These are phyloP conservation scores for Trichoderma brevicompactum DNA, from an alignment of 2,329 filamentous ascomycete species.

Conservation along the genomic window DNA sequence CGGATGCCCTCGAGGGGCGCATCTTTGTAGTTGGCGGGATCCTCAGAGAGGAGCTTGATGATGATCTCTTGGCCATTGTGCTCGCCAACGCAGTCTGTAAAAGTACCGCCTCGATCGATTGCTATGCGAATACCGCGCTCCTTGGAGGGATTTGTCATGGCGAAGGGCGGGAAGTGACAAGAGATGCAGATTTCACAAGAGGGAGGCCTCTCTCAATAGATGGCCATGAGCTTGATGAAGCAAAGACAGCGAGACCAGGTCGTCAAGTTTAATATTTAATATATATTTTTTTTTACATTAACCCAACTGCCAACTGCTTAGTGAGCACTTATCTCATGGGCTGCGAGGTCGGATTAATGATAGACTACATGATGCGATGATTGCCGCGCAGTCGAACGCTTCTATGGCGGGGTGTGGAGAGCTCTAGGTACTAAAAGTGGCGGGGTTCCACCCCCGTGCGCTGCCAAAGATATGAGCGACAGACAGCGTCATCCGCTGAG, in stretches of 20 bases:
- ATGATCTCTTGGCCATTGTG: slow-evolving; percentile 77
- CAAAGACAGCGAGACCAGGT: neutral
- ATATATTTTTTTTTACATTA: neutral
- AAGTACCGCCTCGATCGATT: slow-evolving; percentile 83
- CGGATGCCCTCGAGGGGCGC: slow-evolving; percentile 90
- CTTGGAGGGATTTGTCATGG: slow-evolving; percentile 44
- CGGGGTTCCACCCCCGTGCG: slow-evolving; percentile 33
- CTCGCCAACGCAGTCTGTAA: slow-evolving; percentile 90
- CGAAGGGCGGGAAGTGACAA: neutral
- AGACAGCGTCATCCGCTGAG: neutral
- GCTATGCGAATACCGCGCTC: slow-evolving; percentile 72
- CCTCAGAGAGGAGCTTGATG: slow-evolving; percentile 87
- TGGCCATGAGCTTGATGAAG: neutral
- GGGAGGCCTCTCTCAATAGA: neutral
- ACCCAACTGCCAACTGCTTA: slow-evolving; percentile 1
- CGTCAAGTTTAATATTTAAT: neutral
- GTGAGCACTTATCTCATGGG: slow-evolving; percentile 6
- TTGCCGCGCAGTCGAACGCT: neutral
- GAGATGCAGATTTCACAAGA: slow-evolving; percentile 2
- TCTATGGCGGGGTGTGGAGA: slow-evolving; percentile 22
- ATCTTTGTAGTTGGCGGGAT: slow-evolving; percentile 88
- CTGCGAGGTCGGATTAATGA: slow-evolving; percentile 8
- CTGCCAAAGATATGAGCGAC: neutral
- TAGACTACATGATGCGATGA: slow-evolving; percentile 20
- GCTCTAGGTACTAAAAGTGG: slow-evolving; percentile 17